Base-by-base conservation (phyloP, 192 early-diverging fungal species). In the Backusella macrospora region DNA sequence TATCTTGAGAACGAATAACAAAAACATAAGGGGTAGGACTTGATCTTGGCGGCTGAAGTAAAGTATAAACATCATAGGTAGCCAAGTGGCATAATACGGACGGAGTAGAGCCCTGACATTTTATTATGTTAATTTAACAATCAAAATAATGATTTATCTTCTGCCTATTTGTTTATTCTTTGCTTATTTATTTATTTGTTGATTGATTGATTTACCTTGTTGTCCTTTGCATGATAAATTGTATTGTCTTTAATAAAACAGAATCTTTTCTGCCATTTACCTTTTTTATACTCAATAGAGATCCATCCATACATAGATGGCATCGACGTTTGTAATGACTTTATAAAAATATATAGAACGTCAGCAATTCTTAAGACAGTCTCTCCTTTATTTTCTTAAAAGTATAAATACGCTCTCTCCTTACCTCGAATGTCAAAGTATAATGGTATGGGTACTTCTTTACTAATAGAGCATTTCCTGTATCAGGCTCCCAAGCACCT, bases 21-120 rank as follows among this genome's bases (percentile, higher is more conserved):
- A 98, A 95, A 48, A 89, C 90, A 86, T 88, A 95, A 12, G 87
- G 70, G 18, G 93, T 94, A 12, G 93, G 94, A 15, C 90, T 86
- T 65, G 91, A 88, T 67, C 87, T 90, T n/a, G 86, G 83, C 1
- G 85, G 80, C 52, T 89, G 74, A 8, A 68, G 48, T 7, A 92
- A 83, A 14, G 94, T 92, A 79, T 96, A 98, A 3, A 96, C 92
- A 76, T 96, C 96, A 81, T 88, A 93, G 67, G 85, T 89, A 15
- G 82, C 83, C 55, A 97, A 83, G 64, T 82, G 49, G 72, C 89
- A 87, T 7, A 89, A 74, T n/a, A 82, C 45, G 4, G 72, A 59
- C 13, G 52, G 52, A 9, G 52, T 59, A 13, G 52, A 59, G 9
- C 52, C 52, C 52, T 59, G 12, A 26, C 26, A 59, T 59, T 59